Percentiles rank a stretch among this genome's conserved stretches.
Conservation (phyloP, 345 rosid species). For the Camelina laxa region DNA sequence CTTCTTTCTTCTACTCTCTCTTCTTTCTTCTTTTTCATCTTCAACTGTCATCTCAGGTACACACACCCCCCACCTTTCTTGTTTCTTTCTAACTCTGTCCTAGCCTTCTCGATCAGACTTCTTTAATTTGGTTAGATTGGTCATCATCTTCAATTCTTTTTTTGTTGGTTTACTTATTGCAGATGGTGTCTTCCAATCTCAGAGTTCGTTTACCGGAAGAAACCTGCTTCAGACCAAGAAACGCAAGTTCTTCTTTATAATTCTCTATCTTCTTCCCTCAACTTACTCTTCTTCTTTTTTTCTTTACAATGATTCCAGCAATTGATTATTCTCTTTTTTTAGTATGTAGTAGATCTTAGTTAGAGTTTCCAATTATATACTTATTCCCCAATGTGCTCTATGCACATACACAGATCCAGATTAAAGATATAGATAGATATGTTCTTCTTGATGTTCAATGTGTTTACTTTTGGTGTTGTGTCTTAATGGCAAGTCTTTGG, state of each 20-base stretch:
- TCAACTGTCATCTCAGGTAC: conserved; percentile 64
- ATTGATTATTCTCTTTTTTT: background rate
- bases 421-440: background rate
- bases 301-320: background rate
- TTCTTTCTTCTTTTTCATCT: conserved; percentile 42
- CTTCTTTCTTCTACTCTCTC: conserved; percentile 42
- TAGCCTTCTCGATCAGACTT: background rate
- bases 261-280: conserved; percentile 8
- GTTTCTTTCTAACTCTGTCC: background rate
- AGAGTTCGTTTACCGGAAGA: conserved; percentile 52
- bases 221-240: conserved; percentile 78
- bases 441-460: background rate
- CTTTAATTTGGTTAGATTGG: background rate
- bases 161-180: conserved; percentile 36
- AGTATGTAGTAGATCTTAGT: background rate
- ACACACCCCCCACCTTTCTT: conserved; percentile 5
- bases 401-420: conserved; percentile 19
- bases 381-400: background rate
- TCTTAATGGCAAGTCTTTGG: background rate
- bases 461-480: conserved; percentile 12
- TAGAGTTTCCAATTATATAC: background rate
- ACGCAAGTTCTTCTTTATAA: conserved; percentile 39
- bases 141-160: background rate
- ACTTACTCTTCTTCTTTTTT: background rate
- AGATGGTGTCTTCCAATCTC: conserved; percentile 61